phyloP scores from a whole-genome alignment of 805 yeast genomes.

The Lachancea sp. region DNA sequence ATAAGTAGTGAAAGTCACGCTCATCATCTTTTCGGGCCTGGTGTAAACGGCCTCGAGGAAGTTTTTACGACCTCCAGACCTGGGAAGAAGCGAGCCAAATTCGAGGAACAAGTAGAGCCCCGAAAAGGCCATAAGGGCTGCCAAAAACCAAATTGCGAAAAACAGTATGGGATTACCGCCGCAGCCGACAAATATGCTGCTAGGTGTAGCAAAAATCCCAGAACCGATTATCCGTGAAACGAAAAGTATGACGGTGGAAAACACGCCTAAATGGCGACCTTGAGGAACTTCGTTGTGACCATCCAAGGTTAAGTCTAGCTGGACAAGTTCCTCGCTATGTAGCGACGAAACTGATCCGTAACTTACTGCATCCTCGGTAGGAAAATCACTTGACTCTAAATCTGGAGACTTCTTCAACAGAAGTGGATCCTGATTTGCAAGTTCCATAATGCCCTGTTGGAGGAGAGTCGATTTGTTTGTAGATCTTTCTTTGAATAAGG shows the following conservation, averaged over 20 bases:
- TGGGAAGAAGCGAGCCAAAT: slow-evolving; percentile 62
- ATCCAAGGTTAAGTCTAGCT: background rate
- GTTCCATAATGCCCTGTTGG: background rate
- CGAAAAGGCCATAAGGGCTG: slow-evolving; percentile 56
- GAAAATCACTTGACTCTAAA: background rate
- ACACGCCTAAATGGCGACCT: slow-evolving; percentile 68
- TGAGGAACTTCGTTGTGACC: slow-evolving; percentile 42
- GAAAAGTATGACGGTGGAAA: slow-evolving; percentile 57
- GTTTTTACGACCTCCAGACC: slow-evolving; percentile 71
- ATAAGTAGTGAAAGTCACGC: slow-evolving; percentile 44
- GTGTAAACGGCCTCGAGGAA: slow-evolving; percentile 63
- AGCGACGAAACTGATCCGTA: slow-evolving; percentile 9
- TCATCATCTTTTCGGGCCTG: slow-evolving; percentile 50
- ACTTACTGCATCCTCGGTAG: background rate
- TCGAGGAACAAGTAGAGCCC: slow-evolving; percentile 65
- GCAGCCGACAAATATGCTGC: slow-evolving; percentile 57
- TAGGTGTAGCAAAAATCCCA: slow-evolving; percentile 70
- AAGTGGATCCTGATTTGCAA: background rate
- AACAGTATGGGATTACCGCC: slow-evolving; percentile 63
- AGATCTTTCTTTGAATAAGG: too few relatives aligned
- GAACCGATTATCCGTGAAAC: slow-evolving; percentile 70
- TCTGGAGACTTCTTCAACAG: background rate
- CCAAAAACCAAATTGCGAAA: slow-evolving; percentile 55
- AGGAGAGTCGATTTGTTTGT: too few relatives aligned
- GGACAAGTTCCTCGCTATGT: slow-evolving; percentile 2